Conservation (phyloP, 129 eudicot genomes). For the Ambrosia trifida region DNA sequence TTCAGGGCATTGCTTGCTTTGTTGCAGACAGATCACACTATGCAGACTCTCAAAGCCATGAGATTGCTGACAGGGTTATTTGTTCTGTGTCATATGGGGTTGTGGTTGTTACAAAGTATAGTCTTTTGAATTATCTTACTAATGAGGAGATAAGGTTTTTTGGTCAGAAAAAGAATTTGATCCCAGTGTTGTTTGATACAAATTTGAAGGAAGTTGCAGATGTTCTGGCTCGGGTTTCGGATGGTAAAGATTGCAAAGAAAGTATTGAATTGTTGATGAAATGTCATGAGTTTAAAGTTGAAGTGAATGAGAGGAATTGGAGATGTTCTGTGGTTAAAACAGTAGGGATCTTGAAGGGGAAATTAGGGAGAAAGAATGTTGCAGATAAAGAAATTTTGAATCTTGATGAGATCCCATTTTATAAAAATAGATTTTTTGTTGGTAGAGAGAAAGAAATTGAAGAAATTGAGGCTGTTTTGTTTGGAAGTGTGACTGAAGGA, state of each 20-base stretch:
- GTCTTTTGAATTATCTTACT: constrained; percentile 55
- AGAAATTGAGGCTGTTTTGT: constrained; percentile 66
- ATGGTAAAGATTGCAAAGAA: constrained; percentile 72
- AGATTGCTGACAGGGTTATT: constrained; percentile 78
- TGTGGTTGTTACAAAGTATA: constrained; percentile 53
- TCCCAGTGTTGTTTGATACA: constrained; percentile 72
- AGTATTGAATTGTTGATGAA: constrained; percentile 63
- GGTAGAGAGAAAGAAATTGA: constrained; percentile 73
- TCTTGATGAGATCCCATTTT: constrained; percentile 65
- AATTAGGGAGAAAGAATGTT: constrained; percentile 82
- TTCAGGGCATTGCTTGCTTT: constrained; percentile 86
- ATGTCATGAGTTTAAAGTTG: constrained; percentile 59
- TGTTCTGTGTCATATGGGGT: constrained; percentile 78
- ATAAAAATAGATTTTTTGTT: constrained; percentile 54
- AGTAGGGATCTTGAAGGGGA: constrained; percentile 59
- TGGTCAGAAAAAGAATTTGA: constrained; percentile 78
- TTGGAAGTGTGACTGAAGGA: constrained; percentile 55
- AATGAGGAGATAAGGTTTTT: constrained; percentile 83
- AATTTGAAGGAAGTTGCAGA: constrained; percentile 42
- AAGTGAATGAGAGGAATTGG: constrained; percentile 73
- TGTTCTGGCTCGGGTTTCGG: constrained; percentile 35
- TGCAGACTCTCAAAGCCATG: constrained; percentile 77
- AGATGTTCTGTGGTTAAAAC: constrained; percentile 64
- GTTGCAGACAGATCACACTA: constrained; percentile 75
- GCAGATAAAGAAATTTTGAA: constrained; percentile 56